Base-by-base conservation (phyloP, 1,284 basidiomycete genomes). In the Leccinum solheimii region DNA sequence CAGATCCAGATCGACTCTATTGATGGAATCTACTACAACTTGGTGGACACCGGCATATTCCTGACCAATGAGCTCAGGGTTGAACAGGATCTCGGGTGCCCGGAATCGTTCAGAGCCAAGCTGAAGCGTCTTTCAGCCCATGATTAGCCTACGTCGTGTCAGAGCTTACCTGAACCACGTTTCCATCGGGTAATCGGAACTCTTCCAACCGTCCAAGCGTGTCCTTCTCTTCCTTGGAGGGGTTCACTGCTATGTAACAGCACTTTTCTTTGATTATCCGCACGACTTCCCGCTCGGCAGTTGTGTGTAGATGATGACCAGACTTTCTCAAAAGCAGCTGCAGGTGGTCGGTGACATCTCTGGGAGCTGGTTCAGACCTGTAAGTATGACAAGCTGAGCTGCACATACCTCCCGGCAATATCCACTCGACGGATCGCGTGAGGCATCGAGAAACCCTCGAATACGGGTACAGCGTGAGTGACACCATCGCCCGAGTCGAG, bases 371-470 rank as follows among this genome's bases (percentile, higher is more conserved):
- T 64, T 61, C 68, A 58, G 59, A 63, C 58, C 16, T 14, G 57
- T 59, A 43, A 62, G 32, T 62, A 59, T 56, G 48, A 49, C 48
- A 16, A 62, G 36, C 58, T 13, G 16, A 32, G 30, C 19, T 38
- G 6, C 32, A 71, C 81, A 69, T 76, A 94, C 89, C 95, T 83
- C 68, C 97, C 97, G 23, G 97, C 97, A 6, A 99, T 87, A 75
- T 99, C 97, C 60, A 98, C 91, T 70, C 97, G 81, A 58, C 95
- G 88, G 67, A 99, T 97, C 40, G 97, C 97, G 74, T 99, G 95
- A 40, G 97, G 96, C 94, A 99, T 98, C 9, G 94, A 96, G 80
- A 99, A 99, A 0, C 97, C 97, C 75, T 99, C 97, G 72, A 97
- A 99, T 10, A 99, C 97, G 3, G 97, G 97, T 3, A 99, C 97